phyloP scores from a whole-genome alignment of 1,284 basidiomycete genomes.

The Heterobasidion parviporum region DNA sequence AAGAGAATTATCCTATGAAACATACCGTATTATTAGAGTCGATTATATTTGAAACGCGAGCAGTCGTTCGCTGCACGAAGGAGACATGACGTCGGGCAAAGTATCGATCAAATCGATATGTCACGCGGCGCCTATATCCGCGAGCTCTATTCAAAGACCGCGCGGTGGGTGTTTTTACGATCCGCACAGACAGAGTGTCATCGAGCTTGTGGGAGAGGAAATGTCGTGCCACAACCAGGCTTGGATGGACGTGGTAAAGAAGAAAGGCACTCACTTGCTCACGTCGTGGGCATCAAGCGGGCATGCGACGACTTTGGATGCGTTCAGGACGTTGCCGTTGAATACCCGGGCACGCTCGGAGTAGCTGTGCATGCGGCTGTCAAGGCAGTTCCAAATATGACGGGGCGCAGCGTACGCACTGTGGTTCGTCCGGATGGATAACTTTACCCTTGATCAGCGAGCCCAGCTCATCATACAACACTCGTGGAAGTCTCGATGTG shows the following conservation, averaged over 20 bases:
- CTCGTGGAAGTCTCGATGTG: constrained; percentile 2
- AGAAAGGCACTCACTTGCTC: constrained; percentile 45
- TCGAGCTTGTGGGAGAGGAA: too few relatives aligned
- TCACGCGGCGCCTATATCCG: too few relatives aligned
- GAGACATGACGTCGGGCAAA: too few relatives aligned
- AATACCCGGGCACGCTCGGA: constrained; percentile 56
- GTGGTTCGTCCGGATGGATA: constrained; percentile 4
- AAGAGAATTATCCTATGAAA: constrained; percentile 53
- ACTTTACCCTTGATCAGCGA: constrained; percentile 5
- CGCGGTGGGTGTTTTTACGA: too few relatives aligned
- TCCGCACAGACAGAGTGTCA: too few relatives aligned
- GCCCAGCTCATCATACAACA: constrained; percentile 7
- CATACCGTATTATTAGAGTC: too few relatives aligned
- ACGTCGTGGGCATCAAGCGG: constrained; percentile 70
- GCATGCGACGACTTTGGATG: constrained; percentile 52
- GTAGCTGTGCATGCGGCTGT: constrained; percentile 37
- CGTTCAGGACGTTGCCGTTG: constrained; percentile 66
- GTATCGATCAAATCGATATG: too few relatives aligned
- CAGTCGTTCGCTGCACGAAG: too few relatives aligned
- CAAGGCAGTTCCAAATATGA: neutral
- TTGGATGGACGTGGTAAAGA: neutral
- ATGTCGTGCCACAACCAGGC: neutral
- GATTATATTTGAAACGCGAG: too few relatives aligned
- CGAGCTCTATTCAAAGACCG: too few relatives aligned
- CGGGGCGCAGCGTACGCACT: constrained; percentile 1